Evolutionary conservation across 305 asterid species (phyloP).

Genomic region (Ajuga reptans): DNA sequence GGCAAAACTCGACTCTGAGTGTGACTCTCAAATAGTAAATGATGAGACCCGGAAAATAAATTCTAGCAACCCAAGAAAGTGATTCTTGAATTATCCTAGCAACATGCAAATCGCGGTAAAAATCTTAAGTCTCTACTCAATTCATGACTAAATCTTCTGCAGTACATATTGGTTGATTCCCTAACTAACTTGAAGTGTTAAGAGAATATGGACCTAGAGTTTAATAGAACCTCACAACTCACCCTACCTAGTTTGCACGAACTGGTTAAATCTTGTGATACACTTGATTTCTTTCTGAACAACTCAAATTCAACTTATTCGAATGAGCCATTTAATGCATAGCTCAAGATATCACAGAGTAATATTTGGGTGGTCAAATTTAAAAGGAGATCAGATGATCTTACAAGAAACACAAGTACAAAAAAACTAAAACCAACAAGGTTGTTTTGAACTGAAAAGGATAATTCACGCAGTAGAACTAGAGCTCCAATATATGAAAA

Average conservation of each 20-base stretch:
- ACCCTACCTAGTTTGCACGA: not conserved
- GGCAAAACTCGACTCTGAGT: too few species aligned
- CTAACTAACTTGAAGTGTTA: not conserved
- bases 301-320: not conserved
- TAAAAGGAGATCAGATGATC: not conserved
- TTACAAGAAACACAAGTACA: not conserved
- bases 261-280: not conserved
- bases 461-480: not conserved
- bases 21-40: too few species aligned
- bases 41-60: too few species aligned
- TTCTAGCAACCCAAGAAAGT: too few species aligned
- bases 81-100: too few species aligned
- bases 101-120: too few species aligned
- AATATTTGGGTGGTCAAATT: not conserved
- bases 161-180: conserved; percentile 2
- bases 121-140: too few species aligned
- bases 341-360: not conserved
- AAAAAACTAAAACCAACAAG: not conserved
- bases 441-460: not conserved
- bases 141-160: not conserved
- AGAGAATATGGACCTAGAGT: not conserved
- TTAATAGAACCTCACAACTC: not conserved
- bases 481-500: not conserved
- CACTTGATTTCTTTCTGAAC: not conserved
- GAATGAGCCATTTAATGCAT: not conserved